Base-by-base conservation (phyloP, 176 grass and related monocot species). In the Ampelocalamus luodianensis region DNA sequence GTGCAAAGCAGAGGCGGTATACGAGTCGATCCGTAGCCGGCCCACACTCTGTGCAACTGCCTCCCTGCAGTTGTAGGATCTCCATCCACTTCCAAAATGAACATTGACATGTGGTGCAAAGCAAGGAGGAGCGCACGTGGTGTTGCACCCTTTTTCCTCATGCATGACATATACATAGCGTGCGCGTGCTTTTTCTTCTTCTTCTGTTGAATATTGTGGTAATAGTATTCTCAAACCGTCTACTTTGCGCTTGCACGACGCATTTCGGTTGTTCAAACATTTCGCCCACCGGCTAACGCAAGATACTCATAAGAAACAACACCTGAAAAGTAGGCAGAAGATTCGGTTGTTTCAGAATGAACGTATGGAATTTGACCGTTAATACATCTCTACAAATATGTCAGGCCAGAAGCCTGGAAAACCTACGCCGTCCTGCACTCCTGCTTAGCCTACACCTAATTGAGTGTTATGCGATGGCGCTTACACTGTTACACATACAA, bases 61-160 rank as follows among this genome's bases (percentile, higher is more conserved):
- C 39, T 40, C 7, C 39, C 39, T 40, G 7, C 6, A 40, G 39
- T 40, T 8, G 45, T 48, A 48, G 11, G 11, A 40, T 40, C 39
- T 1, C 39, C 39, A 8, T 13, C 15, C 16, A 26, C 32, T 27
- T 65, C 34, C 70, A 13, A 50, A 73, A 65, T 67, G 34, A 68
- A 65, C 4, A 72, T 84, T 29, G 68, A 7, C 38, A 79, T 39
- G 59, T 46, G n/a, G 56, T 23, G 12, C 46, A 12, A 45, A 12
- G 58, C 56, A 48, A 74, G 72, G 5, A 63, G 37, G 64, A 38
- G 79, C 26, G 79, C 74, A 83, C 42, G 64, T 82, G 79, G 49
- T 42, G 53, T 18, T 62, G 86, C 53, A 40, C 59, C 62, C 4
- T 10, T 82, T 77, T 74, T 40, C n/a, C 50, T 42, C 10, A 56